Percentiles rank a stretch among this genome's conserved stretches.
Evolutionary conservation across 352 stramenopile genomes (phyloP).

Genomic region (Globisporangium uncinulatum): DNA sequence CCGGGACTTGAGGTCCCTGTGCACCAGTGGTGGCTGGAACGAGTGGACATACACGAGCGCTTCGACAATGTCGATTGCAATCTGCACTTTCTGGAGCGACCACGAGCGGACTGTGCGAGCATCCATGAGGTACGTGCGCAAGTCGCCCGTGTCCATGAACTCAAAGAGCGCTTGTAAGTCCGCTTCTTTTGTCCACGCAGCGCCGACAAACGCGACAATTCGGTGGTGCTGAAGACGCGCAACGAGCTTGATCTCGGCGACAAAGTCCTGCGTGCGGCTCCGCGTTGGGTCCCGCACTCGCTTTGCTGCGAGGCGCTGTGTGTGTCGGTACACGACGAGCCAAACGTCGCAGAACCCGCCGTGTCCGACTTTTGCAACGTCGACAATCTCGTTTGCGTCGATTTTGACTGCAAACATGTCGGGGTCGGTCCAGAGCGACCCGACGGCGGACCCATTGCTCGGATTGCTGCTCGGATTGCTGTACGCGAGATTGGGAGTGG

Average conservation of each 20-base stretch:
- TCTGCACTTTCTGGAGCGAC: slow-evolving; percentile 1
- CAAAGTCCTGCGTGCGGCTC: slow-evolving; percentile 28
- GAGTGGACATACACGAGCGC: slow-evolving; percentile 12
- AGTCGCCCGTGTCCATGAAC: slow-evolving; percentile 52
- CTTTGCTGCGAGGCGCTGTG: slow-evolving; percentile 22
- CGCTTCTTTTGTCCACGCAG: slow-evolving; percentile 36
- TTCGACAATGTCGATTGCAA: slow-evolving; percentile 19
- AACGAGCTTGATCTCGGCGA: slow-evolving; percentile 49
- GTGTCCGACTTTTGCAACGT: slow-evolving; percentile 25
- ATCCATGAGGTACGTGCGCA: slow-evolving; percentile 28
- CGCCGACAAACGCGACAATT: slow-evolving; percentile 37
- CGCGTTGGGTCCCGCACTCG: not conserved
- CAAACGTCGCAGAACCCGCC: slow-evolving; percentile 37
- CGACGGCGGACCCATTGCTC: not conserved
- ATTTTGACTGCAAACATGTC: slow-evolving; percentile 37
- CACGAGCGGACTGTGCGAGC: not conserved
- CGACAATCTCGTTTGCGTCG: slow-evolving; percentile 31
- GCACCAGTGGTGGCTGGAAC: slow-evolving; percentile 14
- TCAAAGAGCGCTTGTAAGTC: slow-evolving; percentile 55
- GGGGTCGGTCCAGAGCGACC: slow-evolving; percentile 30
- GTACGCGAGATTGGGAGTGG: not conserved
- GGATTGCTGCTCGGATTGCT: not conserved
- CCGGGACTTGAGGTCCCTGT: not conserved
- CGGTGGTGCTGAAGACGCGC: slow-evolving; percentile 33
- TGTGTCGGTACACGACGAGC: slow-evolving; percentile 28